Evolutionary conservation across 257 asterid genomes (phyloP).

Genomic region (Prunella vulgaris): DNA sequence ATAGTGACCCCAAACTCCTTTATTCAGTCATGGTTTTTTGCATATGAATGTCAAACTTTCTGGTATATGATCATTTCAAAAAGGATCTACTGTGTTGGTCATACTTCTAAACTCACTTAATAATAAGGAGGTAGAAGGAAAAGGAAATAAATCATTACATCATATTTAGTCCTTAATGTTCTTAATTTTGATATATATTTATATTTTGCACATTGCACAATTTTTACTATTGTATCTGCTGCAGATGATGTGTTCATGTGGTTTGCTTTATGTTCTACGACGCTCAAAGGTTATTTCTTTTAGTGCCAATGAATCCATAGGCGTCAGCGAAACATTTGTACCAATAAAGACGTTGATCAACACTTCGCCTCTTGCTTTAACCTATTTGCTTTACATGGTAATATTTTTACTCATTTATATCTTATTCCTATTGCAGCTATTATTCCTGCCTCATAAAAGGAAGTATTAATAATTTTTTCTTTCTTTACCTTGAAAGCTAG

Average conservation of each 20-base stretch:
- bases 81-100: not conserved
- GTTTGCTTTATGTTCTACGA: conserved; percentile 72
- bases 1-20: not conserved
- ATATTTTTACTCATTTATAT: conserved; percentile 13
- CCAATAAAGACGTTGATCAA: conserved; percentile 57
- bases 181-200: not conserved
- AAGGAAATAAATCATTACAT: not conserved
- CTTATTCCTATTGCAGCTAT: not conserved
- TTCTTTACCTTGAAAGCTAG: conserved; percentile 70
- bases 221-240: conserved; percentile 23
- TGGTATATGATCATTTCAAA: not conserved
- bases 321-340: conserved; percentile 49
- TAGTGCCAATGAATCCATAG: conserved; percentile 50
- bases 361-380: conserved; percentile 76
- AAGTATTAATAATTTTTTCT: conserved; percentile 25
- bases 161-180: not conserved
- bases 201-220: not conserved
- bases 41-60: not conserved
- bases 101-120: not conserved
- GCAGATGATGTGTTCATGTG: conserved; percentile 90
- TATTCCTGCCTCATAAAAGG: not conserved
- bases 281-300: conserved; percentile 77
- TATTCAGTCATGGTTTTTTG: not conserved
- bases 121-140: no score
- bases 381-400: conserved; percentile 98